Conservation (phyloP, 2,329 filamentous ascomycete species). For the Exophiala sideris region DNA sequence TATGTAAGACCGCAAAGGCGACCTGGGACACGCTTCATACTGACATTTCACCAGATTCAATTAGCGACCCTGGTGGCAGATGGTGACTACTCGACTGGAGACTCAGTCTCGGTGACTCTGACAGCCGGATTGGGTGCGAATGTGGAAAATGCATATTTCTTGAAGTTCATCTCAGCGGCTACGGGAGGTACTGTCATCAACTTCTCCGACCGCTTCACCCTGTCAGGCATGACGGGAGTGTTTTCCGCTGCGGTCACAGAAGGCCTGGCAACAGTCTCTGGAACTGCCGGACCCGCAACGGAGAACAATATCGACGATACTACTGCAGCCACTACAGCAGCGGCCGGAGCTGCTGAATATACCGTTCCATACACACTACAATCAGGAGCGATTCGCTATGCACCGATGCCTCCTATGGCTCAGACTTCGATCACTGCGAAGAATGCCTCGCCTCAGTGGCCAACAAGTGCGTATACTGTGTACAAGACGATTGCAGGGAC, state of each 20-base stretch:
- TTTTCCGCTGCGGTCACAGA: conserved; percentile 46
- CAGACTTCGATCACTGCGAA: conserved; percentile 58
- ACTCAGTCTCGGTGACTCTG: conserved; percentile 45
- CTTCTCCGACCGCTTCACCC: conserved; percentile 62
- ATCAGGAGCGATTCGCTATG: conserved; percentile 57
- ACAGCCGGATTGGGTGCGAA: conserved; percentile 42
- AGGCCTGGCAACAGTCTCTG: conserved; percentile 36
- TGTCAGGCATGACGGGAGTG: conserved; percentile 61
- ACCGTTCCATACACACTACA: conserved; percentile 55
- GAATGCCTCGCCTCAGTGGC: conserved; percentile 48
- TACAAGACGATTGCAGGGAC: conserved; percentile 41
- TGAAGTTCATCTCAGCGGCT: conserved; percentile 57
- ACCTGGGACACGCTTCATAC: not conserved
- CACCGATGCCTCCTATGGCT: conserved; percentile 59
- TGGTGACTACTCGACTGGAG: conserved; percentile 39
- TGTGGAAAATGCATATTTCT: conserved; percentile 53
- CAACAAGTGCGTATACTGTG: conserved; percentile 54
- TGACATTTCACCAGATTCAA: conserved; percentile 37
- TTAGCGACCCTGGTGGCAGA: conserved; percentile 39
- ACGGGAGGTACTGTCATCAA: conserved; percentile 55
- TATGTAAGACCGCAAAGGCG: conserved; percentile 37
- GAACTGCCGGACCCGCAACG: conserved; percentile 25
- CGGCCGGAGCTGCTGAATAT: conserved; percentile 29
- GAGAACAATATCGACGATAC: conserved; percentile 30
- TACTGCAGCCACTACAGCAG: conserved; percentile 16